Base-by-base conservation (phyloP, 164 flowering plant genomes). In the Aristolochia contorta region DNA sequence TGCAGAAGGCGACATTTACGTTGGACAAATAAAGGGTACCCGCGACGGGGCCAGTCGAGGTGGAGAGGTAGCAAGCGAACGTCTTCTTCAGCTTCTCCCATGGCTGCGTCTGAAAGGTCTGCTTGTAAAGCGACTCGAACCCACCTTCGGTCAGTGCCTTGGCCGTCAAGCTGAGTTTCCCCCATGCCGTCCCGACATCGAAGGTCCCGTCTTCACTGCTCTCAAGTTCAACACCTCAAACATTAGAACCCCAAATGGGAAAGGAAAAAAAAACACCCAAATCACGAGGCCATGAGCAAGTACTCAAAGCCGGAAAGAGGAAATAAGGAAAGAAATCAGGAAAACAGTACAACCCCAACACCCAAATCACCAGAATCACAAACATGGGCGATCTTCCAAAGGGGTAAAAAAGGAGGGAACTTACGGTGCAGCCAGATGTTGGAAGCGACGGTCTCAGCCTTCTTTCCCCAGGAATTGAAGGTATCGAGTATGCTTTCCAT, bases 61-160 rank as follows among this genome's bases (percentile, higher is more conserved):
- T 83, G 3, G 89, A 82, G 3, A 85, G 76, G 51, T 82, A 83
- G 66, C 91, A 85, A 7, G 89, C 88, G 56, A 82, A 85, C 0
- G 81, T 73, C 74, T 77, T 80, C 78, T 76, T 77, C 58, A 85
- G 74, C 65, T 63, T 77, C 73, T 85, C 89, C 30, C 65, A 65
- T 0, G 86, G 78, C 2, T 68, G 62, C 0, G 69, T 54, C 5
- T 57, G 46, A 65, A 85, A 82, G 24, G 71, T 75, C 58, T 81
- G 82, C 78, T 71, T 76, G 76, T 69, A 85, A 8, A 82, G 66
- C 3, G 79, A 56, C 63, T 80, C 89, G 32, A 80, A 83, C 2
- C 91, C 88, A 6, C 88, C 91, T 57, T 75, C 82, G 9, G 76
- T 60, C 0, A 82, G 30, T 0, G 85, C 85, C 32, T 80, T 82